Evolutionary conservation across 2,329 filamentous ascomycete species (phyloP), one percentile per base, ranked within the genome.

Genomic region (Herpomyces periplanetae): DNA sequence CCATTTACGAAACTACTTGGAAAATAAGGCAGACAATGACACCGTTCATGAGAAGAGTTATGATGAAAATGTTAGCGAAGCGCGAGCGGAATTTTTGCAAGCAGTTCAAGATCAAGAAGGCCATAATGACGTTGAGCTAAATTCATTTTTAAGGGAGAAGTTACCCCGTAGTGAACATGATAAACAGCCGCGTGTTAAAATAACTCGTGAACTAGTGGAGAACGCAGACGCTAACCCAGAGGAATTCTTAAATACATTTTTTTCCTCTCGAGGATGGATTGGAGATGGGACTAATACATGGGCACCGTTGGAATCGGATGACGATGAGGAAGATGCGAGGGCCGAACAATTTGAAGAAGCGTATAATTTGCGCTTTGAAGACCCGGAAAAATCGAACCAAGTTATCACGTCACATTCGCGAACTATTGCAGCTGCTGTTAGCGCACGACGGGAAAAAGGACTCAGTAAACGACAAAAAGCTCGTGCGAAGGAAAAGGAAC

Each of bases 331-430:
- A 16, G 55, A 65, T 12, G 49, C 52, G 11, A 49, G 54, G 17
- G 73, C 73, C 11, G 75, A 91, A 17, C 56, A 62, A 24, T 85
- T 75, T 31, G 80, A 96, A 40, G 51, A 65, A 27, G 73, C 73
- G 3, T 96, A 87, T 43, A 96, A 96, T 41, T 42, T 88, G 40
- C 63, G 80, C 13, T 96, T 96, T 32, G 80, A 96, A 35, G 66
- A 91, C 30, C 71, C 80, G 0, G 51, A 51, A 23, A 71, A 66
- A 33, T 59, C 66, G 30, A 88, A 88, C 33, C 69, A 87, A 38
- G 59, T 64, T 19, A 45, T 96, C 13, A 58, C 63, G 31, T 69
- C 73, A 4, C 85, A 88, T 40, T 63, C 75, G 21, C 62, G 75
- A 54, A 69, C 85, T 34, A 49, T 69, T 8, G 61, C 64, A 14